These are phyloP conservation scores for Dryadomyces quercus-mongolicae DNA, from an alignment of 2,329 filamentous ascomycete species.

Conservation along the genomic window DNA sequence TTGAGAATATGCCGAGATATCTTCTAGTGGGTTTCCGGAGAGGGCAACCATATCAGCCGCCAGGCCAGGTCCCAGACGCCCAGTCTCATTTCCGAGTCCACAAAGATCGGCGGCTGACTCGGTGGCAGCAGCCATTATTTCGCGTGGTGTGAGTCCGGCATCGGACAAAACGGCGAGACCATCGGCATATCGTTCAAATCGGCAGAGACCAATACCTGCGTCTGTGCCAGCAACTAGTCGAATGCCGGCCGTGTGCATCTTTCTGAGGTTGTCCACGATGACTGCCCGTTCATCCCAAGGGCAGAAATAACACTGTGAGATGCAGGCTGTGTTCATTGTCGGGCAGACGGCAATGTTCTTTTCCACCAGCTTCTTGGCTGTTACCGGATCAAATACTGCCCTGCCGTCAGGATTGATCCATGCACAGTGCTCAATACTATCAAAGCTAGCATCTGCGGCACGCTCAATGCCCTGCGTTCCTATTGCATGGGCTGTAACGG, in stretches of 20 bases:
- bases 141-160: slow-evolving; percentile 6
- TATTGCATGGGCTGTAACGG: slow-evolving; percentile 9
- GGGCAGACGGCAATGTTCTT: slow-evolving; percentile 9
- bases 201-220: slow-evolving; percentile 6
- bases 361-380: slow-evolving; percentile 8
- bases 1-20: slow-evolving; percentile 1
- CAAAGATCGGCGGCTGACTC: slow-evolving; percentile 7
- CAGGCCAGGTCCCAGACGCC: slow-evolving; percentile 6
- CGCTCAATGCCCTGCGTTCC: slow-evolving; percentile 10
- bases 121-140: slow-evolving; percentile 7
- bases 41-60: slow-evolving; percentile 7
- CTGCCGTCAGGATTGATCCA: slow-evolving; percentile 6
- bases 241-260: slow-evolving; percentile 7
- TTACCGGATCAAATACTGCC: slow-evolving; percentile 4
- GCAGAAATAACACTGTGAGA: slow-evolving; percentile 9
- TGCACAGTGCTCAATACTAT: slow-evolving; percentile 11
- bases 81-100: slow-evolving; percentile 5
- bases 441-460: slow-evolving; percentile 7
- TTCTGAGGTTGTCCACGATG: slow-evolving; percentile 5
- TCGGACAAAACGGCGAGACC: slow-evolving; percentile 7
- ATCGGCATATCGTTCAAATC: slow-evolving; percentile 11
- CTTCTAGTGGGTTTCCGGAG: slow-evolving; percentile 6
- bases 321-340: slow-evolving; percentile 12
- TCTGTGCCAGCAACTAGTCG: slow-evolving; percentile 7
- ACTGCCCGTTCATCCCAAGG: slow-evolving; percentile 8